Evolutionary conservation across 139 green algal species (phyloP), one percentile per base, ranked within the genome.

Genomic region (Edaphochlamys debaryana): DNA sequence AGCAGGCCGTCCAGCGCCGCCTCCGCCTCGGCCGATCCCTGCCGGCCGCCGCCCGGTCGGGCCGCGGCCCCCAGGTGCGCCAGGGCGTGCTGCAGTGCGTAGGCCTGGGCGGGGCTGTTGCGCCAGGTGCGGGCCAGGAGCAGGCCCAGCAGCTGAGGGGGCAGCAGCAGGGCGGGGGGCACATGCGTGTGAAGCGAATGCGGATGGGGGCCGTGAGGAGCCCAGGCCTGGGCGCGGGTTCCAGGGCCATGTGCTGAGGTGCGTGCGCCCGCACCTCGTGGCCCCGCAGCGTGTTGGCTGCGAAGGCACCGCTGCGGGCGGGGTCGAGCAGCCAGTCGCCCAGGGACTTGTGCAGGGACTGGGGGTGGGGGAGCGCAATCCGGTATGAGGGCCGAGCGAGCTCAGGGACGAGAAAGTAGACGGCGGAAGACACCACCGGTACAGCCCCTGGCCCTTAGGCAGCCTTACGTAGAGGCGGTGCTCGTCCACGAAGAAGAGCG

Each of bases 321-420:
- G 27, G 9, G 66, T 30, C 66, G 0, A 19, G 5, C 37, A 85
- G 67, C 67, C 67, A 85, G 67, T 85, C 79, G 37, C 19, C 29
- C 30, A 84, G 66, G 13, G 78, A 84, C 63, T 74, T 76, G 64
- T 30, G 15, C 17, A 25, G 13, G 4, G 52, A 6, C 17, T 62
- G 52, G 9, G 52, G 4, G 52, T 25, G 52, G 4, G 23, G 56
- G 23, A 1, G 22, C 20, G 56, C 23, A 6, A 25, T 29, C 2
- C 2, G 56, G 15, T 63, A 29, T 9, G 56, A 9, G 22, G 56
- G 23, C 2, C 25, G 17, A 8, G 56, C 6, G 2, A 32, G 56
- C 19, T 7, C 25, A 29, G 56, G 3, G 22, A 29, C 23, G 56
- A 25, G 56, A 3, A 32, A 25, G 23, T 32, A 8, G 56, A 25